Base-by-base conservation (phyloP, 2,329 filamentous ascomycete genomes). In the Neofusicoccum parvum region DNA sequence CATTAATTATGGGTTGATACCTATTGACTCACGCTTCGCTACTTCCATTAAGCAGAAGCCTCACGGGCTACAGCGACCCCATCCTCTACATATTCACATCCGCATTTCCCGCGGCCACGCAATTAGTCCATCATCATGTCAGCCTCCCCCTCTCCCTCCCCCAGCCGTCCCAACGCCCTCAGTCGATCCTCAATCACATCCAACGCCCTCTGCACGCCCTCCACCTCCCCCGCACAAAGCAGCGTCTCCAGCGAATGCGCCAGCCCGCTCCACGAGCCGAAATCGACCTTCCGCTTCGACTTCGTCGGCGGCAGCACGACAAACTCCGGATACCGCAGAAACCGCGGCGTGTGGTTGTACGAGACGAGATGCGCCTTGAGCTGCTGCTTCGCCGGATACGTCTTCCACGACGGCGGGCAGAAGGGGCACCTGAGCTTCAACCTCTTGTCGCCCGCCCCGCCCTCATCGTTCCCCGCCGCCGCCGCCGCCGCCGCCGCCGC, bases 271-370 rank as follows among this genome's bases (percentile, higher is more conserved):
- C 64, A 65, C 11, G 64, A 15, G 17, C 37, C 37, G 20, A 65
- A 65, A n/a, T 43, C 64, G 23, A n/a, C n/a, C 48, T 62, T 62
- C 6, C 48, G 36, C 54, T n/a, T 53, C 17, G 64, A 65, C 46
- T 65, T 65, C 14, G 54, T 53, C n/a, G 54, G 64, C 39, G 64
- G 64, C 36, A 62, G 48, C 7, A 11, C 46, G n/a, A 65, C 56
- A 9, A 27, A 65, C 5, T 50, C 45, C 10, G 64, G 64, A 15
- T 62, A 65, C 3, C 12, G n/a, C 11, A 65, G 27, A 37, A 65
- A 65, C 12, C 56, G 54, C 27, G 64, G 64, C 23, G 64, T 65
- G 48, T 65, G 64, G 37, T 65, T 65, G 48, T 62, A 53, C 46
- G 43, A n/a, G 0, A 14, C 23, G n/a, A 65, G 39, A 10, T 65